phyloP scores from a whole-genome alignment of 1,139 yeast genomes.

The Diutina sp. region DNA sequence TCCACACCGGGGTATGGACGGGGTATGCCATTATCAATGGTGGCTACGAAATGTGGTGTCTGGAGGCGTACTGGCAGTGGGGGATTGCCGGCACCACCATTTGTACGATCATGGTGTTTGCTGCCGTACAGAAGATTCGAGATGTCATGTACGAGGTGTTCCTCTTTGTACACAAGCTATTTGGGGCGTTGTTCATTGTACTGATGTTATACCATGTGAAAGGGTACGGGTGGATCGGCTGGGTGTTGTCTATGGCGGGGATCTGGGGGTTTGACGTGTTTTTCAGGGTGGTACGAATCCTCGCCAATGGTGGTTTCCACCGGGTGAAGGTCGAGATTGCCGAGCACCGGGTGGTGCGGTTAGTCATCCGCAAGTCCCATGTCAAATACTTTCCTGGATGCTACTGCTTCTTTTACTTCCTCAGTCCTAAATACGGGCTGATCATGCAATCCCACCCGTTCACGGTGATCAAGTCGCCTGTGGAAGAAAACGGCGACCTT shows the following conservation, averaged over 20 bases:
- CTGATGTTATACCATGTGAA: slow-evolving; percentile 8
- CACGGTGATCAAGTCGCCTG: slow-evolving; percentile 6
- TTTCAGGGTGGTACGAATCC: slow-evolving; percentile 5
- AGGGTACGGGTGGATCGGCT: slow-evolving; percentile 8
- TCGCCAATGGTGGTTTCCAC: slow-evolving; percentile 7
- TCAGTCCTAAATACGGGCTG: slow-evolving; percentile 7
- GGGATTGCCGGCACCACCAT: slow-evolving; percentile 7
- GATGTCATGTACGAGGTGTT: slow-evolving; percentile 7
- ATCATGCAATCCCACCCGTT: slow-evolving; percentile 8
- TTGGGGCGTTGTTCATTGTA: slow-evolving; percentile 8
- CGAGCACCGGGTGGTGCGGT: slow-evolving; percentile 6
- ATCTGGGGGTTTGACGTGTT: slow-evolving; percentile 6
- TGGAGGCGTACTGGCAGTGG: slow-evolving; percentile 8
- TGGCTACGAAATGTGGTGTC: slow-evolving; percentile 6
- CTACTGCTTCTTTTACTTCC: slow-evolving; percentile 7
- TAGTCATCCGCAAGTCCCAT: slow-evolving; percentile 5
- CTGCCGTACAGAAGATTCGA: slow-evolving; percentile 5
- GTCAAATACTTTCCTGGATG: slow-evolving; percentile 7
- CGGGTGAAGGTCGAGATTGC: slow-evolving; percentile 4
- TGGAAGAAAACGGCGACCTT: slow-evolving; percentile 5
- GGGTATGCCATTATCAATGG: slow-evolving; percentile 7
- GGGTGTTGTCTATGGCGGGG: slow-evolving; percentile 8
- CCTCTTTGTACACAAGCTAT: slow-evolving; percentile 6
- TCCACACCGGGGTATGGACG: slow-evolving; percentile 8
- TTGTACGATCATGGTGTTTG: slow-evolving; percentile 5